These are phyloP conservation scores for Boletus speciosus DNA, from an alignment of 768 basidiomycete genomes.

Conservation along the genomic window DNA sequence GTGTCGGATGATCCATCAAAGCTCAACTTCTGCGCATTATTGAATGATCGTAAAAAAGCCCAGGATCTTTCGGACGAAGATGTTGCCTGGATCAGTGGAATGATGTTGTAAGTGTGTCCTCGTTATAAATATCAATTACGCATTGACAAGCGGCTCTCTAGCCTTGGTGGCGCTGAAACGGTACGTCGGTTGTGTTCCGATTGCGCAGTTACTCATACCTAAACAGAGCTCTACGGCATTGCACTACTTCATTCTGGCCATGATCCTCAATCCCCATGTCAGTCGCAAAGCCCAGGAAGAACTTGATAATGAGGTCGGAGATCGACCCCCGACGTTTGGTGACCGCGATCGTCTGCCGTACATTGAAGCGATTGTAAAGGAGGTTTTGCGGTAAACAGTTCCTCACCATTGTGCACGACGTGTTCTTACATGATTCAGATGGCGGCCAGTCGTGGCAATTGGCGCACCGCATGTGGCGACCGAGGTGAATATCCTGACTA, in stretches of 20 bases:
- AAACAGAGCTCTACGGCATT: constrained; percentile 3
- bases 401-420: neutral
- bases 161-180: constrained; percentile 8
- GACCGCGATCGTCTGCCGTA: constrained; percentile 8
- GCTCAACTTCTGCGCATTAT: constrained; percentile 2
- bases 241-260: constrained; percentile 3
- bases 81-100: constrained; percentile 8
- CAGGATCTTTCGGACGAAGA: constrained; percentile 6
- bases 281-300: constrained; percentile 3
- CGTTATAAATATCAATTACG: too few species aligned
- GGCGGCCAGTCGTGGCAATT: constrained; percentile 5
- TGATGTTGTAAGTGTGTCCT: constrained; percentile 4
- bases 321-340: constrained; percentile 5
- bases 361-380: constrained; percentile 6
- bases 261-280: constrained; percentile 5
- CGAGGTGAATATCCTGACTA: neutral
- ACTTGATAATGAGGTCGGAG: constrained; percentile 1
- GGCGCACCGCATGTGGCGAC: constrained; percentile 4
- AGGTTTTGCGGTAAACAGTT: neutral
- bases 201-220: neutral
- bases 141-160: neutral
- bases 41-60: constrained; percentile 3
- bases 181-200: neutral
- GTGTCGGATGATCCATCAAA: constrained; percentile 3
- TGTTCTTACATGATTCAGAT: neutral